Percentiles rank a stretch among this genome's conserved stretches.
These are phyloP conservation scores for Botrytis aclada DNA, from an alignment of 2,329 filamentous ascomycete species.

Conservation along the genomic window DNA sequence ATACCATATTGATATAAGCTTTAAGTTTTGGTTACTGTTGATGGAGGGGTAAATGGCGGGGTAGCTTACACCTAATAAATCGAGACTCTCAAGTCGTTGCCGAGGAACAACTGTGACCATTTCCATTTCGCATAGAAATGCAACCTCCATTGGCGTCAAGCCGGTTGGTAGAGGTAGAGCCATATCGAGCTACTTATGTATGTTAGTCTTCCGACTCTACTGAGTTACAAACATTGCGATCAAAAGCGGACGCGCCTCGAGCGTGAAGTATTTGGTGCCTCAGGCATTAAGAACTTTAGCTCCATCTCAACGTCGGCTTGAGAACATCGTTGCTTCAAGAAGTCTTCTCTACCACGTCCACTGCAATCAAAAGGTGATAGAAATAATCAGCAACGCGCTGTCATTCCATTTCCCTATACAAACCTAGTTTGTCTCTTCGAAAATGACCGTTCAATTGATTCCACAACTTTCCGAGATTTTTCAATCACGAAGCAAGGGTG, in stretches of 20 bases:
- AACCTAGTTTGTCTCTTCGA: neutral
- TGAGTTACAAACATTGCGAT: neutral
- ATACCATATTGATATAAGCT: neutral
- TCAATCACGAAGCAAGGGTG: neutral
- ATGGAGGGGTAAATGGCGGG: conserved; percentile 27
- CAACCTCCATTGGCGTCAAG: conserved; percentile 81
- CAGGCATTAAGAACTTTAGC: neutral
- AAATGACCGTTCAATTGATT: no score
- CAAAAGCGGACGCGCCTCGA: neutral
- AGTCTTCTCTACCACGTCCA: neutral
- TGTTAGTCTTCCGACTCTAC: neutral
- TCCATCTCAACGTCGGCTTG: neutral
- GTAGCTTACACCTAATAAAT: conserved; percentile 74
- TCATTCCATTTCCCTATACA: no score
- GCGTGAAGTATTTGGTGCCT: neutral
- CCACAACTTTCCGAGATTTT: neutral
- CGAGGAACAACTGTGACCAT: conserved; percentile 88
- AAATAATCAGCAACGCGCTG: neutral
- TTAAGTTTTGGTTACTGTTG: conserved; percentile 37
- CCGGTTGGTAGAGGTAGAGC: conserved; percentile 41
- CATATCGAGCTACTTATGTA: conserved; percentile 26
- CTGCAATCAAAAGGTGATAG: neutral
- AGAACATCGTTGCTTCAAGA: no score
- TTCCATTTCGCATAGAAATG: conserved; percentile 97
- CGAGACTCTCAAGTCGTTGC: conserved; percentile 80